Conservation (phyloP, 2,329 filamentous ascomycete genomes). For the Ramularia endophylla region DNA sequence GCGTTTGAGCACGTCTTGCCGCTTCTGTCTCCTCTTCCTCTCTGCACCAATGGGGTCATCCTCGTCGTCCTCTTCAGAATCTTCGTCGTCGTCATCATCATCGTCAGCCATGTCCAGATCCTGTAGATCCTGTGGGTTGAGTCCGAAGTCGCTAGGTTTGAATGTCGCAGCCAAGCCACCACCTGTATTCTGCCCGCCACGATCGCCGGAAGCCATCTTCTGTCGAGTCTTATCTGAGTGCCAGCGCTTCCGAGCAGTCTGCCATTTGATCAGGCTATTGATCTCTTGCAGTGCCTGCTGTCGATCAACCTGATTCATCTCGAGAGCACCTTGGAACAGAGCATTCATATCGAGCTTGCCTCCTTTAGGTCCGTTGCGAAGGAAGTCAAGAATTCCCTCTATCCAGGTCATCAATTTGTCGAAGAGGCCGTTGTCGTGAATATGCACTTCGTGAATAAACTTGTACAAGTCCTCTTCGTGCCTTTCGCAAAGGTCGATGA, state of each 20-base stretch:
- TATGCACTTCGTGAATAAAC: slow-evolving; percentile 96
- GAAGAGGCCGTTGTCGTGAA: slow-evolving; percentile 94
- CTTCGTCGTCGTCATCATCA: slow-evolving; percentile 59
- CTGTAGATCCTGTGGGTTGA: slow-evolving; percentile 79
- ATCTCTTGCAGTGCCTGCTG: slow-evolving; percentile 72
- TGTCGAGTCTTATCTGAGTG: slow-evolving; percentile 95
- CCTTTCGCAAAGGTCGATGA: slow-evolving; percentile 91
- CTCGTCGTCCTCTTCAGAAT: slow-evolving; percentile 64
- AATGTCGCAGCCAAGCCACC: slow-evolving; percentile 54
- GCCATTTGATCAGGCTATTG: slow-evolving; percentile 82
- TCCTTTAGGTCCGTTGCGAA: slow-evolving; percentile 73
- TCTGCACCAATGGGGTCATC: slow-evolving; percentile 86
- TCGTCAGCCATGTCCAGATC: slow-evolving; percentile 78
- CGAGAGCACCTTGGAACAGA: slow-evolving; percentile 74
- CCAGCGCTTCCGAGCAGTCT: slow-evolving; percentile 94
- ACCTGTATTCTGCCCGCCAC: slow-evolving; percentile 41
- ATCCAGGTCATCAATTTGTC: slow-evolving; percentile 97
- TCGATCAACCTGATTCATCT: slow-evolving; percentile 62
- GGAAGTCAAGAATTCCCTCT: slow-evolving; percentile 88
- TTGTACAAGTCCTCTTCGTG: slow-evolving; percentile 99
- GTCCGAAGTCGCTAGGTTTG: slow-evolving; percentile 78
- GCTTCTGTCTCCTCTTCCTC: slow-evolving; percentile 67
- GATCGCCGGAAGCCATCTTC: slow-evolving; percentile 87
- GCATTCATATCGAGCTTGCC: slow-evolving; percentile 93
- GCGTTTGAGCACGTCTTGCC: slow-evolving; percentile 63